These are phyloP conservation scores for Meripilus lineatus DNA, from an alignment of 1,284 basidiomycete genomes.

Conservation along the genomic window DNA sequence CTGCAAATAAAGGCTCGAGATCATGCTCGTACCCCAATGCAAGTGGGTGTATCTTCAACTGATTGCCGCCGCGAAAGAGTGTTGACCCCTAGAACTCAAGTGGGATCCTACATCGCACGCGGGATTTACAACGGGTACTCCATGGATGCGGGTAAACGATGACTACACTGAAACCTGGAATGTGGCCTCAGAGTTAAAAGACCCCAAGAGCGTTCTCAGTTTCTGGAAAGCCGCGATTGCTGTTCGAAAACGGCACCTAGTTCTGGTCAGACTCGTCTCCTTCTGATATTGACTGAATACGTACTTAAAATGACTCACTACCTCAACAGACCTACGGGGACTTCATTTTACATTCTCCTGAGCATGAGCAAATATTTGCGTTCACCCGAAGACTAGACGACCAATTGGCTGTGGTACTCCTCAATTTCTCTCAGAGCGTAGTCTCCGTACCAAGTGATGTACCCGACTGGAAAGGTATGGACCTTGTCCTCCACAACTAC, in stretches of 20 bases:
- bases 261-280: conserved; percentile 38
- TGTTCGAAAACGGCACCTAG: conserved; percentile 48
- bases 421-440: conserved; percentile 43
- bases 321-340: conserved; percentile 47
- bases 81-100: too few relatives aligned
- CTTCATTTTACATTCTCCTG: conserved; percentile 43
- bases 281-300: not conserved
- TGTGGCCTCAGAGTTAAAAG: conserved; percentile 42
- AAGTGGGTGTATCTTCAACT: conserved; percentile 31
- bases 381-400: conserved; percentile 43
- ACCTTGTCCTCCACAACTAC: conserved; percentile 8
- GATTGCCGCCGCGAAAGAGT: not conserved
- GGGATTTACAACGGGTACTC: conserved; percentile 60
- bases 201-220: conserved; percentile 45
- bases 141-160: conserved; percentile 78
- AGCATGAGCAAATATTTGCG: conserved; percentile 49
- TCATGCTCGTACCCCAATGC: conserved; percentile 65
- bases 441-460: conserved; percentile 1
- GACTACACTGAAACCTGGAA: conserved; percentile 66
- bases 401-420: conserved; percentile 32
- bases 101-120: conserved; percentile 56
- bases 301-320: not conserved
- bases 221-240: conserved; percentile 58
- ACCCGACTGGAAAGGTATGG: conserved; percentile 1
- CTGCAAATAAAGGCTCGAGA: conserved; percentile 66